Evolutionary conservation across 108 stramenopile genomes (phyloP).

Genomic region (Stephanodiscus triporus): DNA sequence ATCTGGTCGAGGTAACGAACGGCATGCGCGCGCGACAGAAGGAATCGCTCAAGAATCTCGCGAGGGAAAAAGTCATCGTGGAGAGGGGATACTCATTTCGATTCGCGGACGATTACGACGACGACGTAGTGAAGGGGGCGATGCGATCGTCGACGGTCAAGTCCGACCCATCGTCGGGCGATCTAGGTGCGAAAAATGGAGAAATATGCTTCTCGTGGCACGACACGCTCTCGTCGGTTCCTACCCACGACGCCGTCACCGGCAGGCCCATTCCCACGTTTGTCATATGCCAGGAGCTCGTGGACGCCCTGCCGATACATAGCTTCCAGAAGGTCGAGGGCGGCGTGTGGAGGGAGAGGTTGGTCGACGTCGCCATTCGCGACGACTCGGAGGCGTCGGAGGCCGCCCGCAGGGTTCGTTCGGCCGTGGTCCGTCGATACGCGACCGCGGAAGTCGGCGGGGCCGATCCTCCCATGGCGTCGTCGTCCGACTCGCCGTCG

Average conservation of each 20-base stretch:
- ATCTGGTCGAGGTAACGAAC: constrained; percentile 90
- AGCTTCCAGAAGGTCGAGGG: constrained; percentile 86
- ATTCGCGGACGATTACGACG: constrained; percentile 17
- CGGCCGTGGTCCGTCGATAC: constrained; percentile 31
- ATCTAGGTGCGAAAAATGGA: not conserved
- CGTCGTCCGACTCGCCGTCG: constrained; percentile 4
- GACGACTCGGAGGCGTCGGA: constrained; percentile 44
- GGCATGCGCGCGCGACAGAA: constrained; percentile 78
- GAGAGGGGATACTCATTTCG: constrained; percentile 39
- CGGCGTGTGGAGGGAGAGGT: constrained; percentile 92
- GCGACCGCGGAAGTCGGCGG: constrained; percentile 11
- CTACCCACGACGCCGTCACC: constrained; percentile 38
- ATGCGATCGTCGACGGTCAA: not conserved
- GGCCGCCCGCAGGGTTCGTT: constrained; percentile 18
- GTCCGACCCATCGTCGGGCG: not conserved
- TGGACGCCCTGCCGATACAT: constrained; percentile 96
- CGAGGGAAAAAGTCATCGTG: constrained; percentile 16
- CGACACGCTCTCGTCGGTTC: constrained; percentile 63
- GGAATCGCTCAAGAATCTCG: constrained; percentile 58
- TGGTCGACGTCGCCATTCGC: constrained; percentile 86
- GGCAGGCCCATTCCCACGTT: constrained; percentile 59
- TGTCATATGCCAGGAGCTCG: constrained; percentile 91
- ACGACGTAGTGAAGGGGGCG: constrained; percentile 10
- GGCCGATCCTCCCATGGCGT: not conserved
- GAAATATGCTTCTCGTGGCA: constrained; percentile 77